These are phyloP conservation scores for Boletus coccyginus DNA, from an alignment of 768 basidiomycete species.

Conservation along the genomic window DNA sequence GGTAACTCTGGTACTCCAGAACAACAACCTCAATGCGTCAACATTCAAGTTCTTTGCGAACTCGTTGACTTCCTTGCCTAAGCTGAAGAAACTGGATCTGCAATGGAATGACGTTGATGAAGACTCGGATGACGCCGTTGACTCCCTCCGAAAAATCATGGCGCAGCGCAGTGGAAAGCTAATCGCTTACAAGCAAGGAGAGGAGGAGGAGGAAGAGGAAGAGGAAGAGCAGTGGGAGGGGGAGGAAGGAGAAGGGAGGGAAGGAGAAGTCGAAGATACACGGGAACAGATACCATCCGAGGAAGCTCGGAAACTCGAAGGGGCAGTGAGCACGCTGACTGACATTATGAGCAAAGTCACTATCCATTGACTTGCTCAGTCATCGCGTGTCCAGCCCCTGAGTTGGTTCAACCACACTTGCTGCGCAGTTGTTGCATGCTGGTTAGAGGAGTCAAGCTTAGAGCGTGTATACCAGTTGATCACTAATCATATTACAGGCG, in stretches of 20 bases:
- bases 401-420: neutral
- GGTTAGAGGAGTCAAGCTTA: neutral
- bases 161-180: slow-evolving; percentile 67
- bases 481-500: slow-evolving; percentile 11
- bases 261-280: slow-evolving; percentile 25
- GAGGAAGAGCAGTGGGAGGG: slow-evolving; percentile 43
- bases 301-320: slow-evolving; percentile 30
- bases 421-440: neutral
- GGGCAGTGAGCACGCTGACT: slow-evolving; percentile 55
- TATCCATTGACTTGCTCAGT: slow-evolving; percentile 34
- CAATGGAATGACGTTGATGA: slow-evolving; percentile 91
- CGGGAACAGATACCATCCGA: slow-evolving; percentile 23
- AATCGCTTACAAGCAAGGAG: slow-evolving; percentile 74
- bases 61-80: slow-evolving; percentile 59
- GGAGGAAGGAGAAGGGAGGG: slow-evolving; percentile 28
- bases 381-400: neutral
- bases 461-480: slow-evolving; percentile 24
- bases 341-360: slow-evolving; percentile 65
- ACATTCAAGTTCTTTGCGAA: slow-evolving; percentile 67
- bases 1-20: slow-evolving; percentile 79
- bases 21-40: slow-evolving; percentile 80
- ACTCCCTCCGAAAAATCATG: slow-evolving; percentile 51
- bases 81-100: slow-evolving; percentile 70
- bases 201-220: slow-evolving; percentile 58
- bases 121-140: slow-evolving; percentile 56